Conservation (phyloP, 2,329 filamentous ascomycete species). For the Hypoxylon sp. region DNA sequence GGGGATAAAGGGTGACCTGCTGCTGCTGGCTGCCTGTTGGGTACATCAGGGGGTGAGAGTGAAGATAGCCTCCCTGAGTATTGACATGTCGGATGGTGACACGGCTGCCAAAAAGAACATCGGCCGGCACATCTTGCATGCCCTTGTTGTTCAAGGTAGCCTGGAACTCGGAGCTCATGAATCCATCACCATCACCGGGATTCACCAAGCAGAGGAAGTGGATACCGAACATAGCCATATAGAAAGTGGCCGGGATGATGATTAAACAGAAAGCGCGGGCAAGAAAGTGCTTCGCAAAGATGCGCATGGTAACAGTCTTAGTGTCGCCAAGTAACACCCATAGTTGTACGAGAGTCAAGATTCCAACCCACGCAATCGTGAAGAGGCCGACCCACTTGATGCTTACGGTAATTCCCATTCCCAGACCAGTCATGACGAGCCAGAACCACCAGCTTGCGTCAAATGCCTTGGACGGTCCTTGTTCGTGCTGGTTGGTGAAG, state of each 20-base stretch:
- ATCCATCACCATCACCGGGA: slow-evolving; percentile 96
- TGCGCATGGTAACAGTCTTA: slow-evolving; percentile 84
- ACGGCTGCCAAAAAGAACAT: slow-evolving; percentile 90
- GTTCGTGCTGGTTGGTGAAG: slow-evolving; percentile 97
- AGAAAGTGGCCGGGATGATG: slow-evolving; percentile 88
- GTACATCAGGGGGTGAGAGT: slow-evolving; percentile 98
- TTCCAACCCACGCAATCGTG: slow-evolving; percentile 98
- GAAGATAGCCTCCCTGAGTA: slow-evolving; percentile 96
- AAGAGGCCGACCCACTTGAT: slow-evolving; percentile 99
- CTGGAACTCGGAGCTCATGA: slow-evolving; percentile 99
- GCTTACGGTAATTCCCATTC: slow-evolving; percentile 89
- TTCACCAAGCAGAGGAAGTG: slow-evolving; percentile 95
- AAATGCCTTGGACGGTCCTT: slow-evolving; percentile 90
- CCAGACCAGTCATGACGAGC: slow-evolving; percentile 87
- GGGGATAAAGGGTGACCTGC: slow-evolving; percentile 97
- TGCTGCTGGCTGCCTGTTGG: slow-evolving; percentile 98
- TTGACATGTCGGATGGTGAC: slow-evolving; percentile 93
- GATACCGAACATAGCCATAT: slow-evolving; percentile 97
- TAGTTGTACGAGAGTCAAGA: slow-evolving; percentile 89
- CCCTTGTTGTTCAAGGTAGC: slow-evolving; percentile 95
- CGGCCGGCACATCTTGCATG: slow-evolving; percentile 94
- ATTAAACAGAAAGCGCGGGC: slow-evolving; percentile 93
- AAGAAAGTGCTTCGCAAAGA: slow-evolving; percentile 95
- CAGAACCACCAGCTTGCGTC: slow-evolving; percentile 97
- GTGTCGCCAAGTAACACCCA: slow-evolving; percentile 95